A percentile compares a stretch with the other conserved stretches of the same genome.
These are phyloP conservation scores for Candida ponderosae DNA, from an alignment of 805 yeast species.

Conservation along the genomic window DNA sequence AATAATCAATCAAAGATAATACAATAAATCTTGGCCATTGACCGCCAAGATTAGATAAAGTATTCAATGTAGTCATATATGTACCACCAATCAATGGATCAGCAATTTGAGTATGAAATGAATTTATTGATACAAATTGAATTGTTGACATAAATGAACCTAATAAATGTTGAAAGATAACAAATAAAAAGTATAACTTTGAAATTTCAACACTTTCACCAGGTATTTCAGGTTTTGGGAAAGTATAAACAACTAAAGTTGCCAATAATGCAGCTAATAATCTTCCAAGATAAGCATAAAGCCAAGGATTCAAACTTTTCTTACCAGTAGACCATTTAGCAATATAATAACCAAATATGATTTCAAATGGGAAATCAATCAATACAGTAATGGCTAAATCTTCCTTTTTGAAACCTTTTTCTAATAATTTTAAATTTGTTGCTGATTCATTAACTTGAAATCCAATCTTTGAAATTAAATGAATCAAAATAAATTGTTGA, in stretches of 20 bases:
- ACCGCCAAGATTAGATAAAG: constrained; percentile 90
- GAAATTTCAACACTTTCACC: constrained; percentile 31
- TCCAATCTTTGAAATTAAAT: constrained; percentile 78
- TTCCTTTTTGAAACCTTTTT: constrained; percentile 87
- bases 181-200: constrained; percentile 51
- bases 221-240: constrained; percentile 38
- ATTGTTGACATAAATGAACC: constrained; percentile 92
- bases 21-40: constrained; percentile 94
- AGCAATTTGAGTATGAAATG: constrained; percentile 92
- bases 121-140: constrained; percentile 89
- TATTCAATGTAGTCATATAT: constrained; percentile 92
- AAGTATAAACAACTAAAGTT: constrained; percentile 59
- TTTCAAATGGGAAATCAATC: constrained; percentile 93
- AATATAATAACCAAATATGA: constrained; percentile 90
- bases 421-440: constrained; percentile 83
- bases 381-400: constrained; percentile 88
- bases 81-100: constrained; percentile 97
- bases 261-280: constrained; percentile 69
- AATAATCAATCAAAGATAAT: constrained; percentile 68
- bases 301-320: constrained; percentile 81
- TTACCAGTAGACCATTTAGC: constrained; percentile 88
- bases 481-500: constrained; percentile 64
- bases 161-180: constrained; percentile 74
- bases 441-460: constrained; percentile 96
- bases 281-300: constrained; percentile 79